Percentiles rank a stretch among this genome's conserved stretches.
Evolutionary conservation across 768 basidiomycete genomes (phyloP).

Genomic region (Nidularia pulvinata): DNA sequence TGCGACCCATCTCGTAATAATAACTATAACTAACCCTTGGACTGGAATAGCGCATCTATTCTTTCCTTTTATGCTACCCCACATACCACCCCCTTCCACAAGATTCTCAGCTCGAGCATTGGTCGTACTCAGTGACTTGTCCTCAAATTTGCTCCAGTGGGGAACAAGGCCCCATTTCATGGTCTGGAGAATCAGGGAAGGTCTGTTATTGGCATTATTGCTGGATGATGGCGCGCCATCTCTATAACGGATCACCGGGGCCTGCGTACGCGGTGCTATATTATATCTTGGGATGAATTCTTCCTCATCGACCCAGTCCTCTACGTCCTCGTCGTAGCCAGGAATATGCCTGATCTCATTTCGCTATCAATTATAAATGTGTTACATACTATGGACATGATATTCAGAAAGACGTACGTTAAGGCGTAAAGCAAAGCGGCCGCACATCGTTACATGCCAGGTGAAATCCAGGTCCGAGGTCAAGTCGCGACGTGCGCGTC

Average conservation of each 20-base stretch:
- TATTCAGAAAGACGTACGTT: constrained; percentile 26
- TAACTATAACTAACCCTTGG: constrained; percentile 27
- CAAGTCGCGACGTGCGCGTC: not conserved
- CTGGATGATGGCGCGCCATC: constrained; percentile 16
- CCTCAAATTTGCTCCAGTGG: constrained; percentile 78
- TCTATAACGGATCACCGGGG: constrained; percentile 67
- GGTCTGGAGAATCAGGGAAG: constrained; percentile 62
- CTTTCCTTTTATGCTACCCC: constrained; percentile 79
- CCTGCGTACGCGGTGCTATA: constrained; percentile 79
- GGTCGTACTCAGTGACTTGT: constrained; percentile 76
- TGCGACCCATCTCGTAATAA: not conserved
- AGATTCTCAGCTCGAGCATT: constrained; percentile 90
- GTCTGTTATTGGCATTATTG: constrained; percentile 5
- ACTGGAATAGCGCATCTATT: constrained; percentile 87
- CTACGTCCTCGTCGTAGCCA: constrained; percentile 40
- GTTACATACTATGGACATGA: not conserved
- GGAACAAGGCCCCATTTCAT: constrained; percentile 94
- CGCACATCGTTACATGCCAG: constrained; percentile 46
- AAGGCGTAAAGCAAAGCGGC: constrained; percentile 57
- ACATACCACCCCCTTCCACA: constrained; percentile 75
- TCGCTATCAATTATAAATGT: constrained; percentile 21
- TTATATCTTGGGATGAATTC: constrained; percentile 73
- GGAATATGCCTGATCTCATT: constrained; percentile 41
- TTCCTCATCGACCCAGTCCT: constrained; percentile 62
- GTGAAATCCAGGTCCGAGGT: not conserved